Conservation (phyloP, 2,329 filamentous ascomycete species). For the Aspergillus bombycis region DNA sequence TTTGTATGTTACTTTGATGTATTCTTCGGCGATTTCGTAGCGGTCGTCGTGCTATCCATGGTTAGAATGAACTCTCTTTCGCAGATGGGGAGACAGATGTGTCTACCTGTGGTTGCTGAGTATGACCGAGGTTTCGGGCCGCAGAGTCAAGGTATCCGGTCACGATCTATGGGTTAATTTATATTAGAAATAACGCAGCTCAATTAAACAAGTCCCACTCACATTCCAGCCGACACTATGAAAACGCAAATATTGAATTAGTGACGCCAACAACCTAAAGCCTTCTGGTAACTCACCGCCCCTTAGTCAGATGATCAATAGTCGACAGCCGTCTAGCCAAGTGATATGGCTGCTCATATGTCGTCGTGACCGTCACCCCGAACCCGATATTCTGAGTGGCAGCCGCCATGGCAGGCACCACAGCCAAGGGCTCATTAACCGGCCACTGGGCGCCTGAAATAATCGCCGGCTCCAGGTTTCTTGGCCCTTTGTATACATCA, state of each 20-base stretch:
- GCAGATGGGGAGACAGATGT: not conserved
- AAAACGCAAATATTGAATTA: not conserved
- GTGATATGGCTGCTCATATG: conserved; percentile 71
- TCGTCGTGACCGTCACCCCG: conserved; percentile 68
- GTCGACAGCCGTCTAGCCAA: conserved; percentile 67
- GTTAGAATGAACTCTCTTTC: not conserved
- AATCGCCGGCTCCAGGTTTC: conserved; percentile 63
- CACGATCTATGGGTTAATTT: conserved; percentile 53
- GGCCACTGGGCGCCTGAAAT: conserved; percentile 69
- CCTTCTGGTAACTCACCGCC: conserved; percentile 46
- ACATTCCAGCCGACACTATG: conserved; percentile 60
- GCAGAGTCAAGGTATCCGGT: conserved; percentile 70
- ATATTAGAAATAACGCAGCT: not conserved
- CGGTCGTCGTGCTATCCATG: conserved; percentile 62
- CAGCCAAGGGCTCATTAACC: conserved; percentile 68
- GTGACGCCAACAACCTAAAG: no score
- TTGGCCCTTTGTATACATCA: conserved; percentile 68
- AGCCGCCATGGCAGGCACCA: conserved; percentile 69
- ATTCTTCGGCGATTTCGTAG: conserved; percentile 67
- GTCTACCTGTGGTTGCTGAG: conserved; percentile 53
- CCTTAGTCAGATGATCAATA: conserved; percentile 67
- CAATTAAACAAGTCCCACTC: conserved; percentile 22
- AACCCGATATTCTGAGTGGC: conserved; percentile 69
- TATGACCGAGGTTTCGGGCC: conserved; percentile 63
- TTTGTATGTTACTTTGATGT: conserved; percentile 67